Evolutionary conservation across 208 protist genomes (phyloP).

Genomic region (Porcisia hertigi): DNA sequence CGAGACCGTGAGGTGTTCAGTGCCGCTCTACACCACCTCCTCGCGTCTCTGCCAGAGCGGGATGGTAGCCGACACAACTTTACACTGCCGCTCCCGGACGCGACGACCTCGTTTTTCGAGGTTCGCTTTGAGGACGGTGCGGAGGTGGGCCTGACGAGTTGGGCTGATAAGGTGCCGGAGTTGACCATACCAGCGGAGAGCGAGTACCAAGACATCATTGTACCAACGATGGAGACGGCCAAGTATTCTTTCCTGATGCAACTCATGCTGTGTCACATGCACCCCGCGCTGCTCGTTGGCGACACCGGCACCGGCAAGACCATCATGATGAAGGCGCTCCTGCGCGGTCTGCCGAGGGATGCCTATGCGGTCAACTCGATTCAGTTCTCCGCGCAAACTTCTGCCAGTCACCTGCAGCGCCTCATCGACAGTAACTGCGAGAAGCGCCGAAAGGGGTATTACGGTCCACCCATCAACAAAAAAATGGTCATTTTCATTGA

Average conservation of each 20-base stretch:
- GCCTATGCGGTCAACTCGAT: constrained; percentile 90
- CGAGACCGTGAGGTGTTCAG: constrained; percentile 84
- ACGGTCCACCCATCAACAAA: constrained; percentile 95
- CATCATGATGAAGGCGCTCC: constrained; percentile 91
- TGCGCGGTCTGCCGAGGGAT: constrained; percentile 82
- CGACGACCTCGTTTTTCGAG: constrained; percentile 87
- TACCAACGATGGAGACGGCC: constrained; percentile 93
- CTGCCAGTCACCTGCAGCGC: constrained; percentile 89
- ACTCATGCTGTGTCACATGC: constrained; percentile 79
- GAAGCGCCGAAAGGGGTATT: constrained; percentile 94
- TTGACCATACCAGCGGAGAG: constrained; percentile 75
- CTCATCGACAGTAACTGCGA: constrained; percentile 95
- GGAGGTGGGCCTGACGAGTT: constrained; percentile 80
- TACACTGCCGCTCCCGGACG: constrained; percentile 72
- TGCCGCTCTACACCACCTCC: constrained; percentile 66
- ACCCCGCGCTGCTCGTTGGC: constrained; percentile 90
- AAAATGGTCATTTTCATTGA: constrained; percentile 96
- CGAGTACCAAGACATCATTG: constrained; percentile 95
- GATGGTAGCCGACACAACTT: constrained; percentile 53
- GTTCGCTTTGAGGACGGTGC: constrained; percentile 64
- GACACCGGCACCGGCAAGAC: constrained; percentile 97
- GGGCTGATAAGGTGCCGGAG: constrained; percentile 82
- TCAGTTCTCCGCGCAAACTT: constrained; percentile 96
- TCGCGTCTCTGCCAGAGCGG: constrained; percentile 17
- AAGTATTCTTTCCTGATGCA: constrained; percentile 92